Conservation (phyloP, 2,329 filamentous ascomycete species). For the Fusarium torulosum region DNA sequence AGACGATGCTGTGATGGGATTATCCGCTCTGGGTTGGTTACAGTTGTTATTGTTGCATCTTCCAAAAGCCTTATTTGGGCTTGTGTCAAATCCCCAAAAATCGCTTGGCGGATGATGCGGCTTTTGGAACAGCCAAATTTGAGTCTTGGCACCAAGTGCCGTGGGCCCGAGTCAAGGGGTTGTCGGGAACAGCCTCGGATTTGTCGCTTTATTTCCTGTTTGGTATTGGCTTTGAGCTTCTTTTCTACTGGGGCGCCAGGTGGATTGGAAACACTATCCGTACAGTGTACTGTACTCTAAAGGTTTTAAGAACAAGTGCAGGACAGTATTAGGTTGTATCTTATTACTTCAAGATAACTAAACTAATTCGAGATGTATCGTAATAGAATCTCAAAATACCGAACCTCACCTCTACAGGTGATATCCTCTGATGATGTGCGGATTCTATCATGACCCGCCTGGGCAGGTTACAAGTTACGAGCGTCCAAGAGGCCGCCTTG, state of each 20-base stretch:
- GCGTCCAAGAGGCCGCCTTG: slow-evolving; percentile 2
- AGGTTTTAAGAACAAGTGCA: neutral
- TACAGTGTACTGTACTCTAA: neutral
- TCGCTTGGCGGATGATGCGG: slow-evolving; percentile 47
- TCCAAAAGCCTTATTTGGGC: slow-evolving; percentile 16
- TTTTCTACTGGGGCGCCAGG: slow-evolving; percentile 8
- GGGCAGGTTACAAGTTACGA: slow-evolving; percentile 6
- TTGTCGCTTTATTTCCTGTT: slow-evolving; percentile 6
- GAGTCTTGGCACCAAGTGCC: slow-evolving; percentile 49
- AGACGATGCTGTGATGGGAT: neutral
- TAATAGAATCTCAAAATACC: too few relatives aligned
- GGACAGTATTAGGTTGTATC: neutral
- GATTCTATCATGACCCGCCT: too few relatives aligned
- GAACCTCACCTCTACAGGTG: too few relatives aligned
- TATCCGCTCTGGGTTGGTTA: neutral
- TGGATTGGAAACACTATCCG: neutral
- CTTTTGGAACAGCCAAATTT: slow-evolving; percentile 42
- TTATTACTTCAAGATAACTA: neutral
- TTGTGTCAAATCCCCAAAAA: slow-evolving; percentile 6
- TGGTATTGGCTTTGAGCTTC: slow-evolving; percentile 1
- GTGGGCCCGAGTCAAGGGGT: slow-evolving; percentile 46
- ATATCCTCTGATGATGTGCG: too few relatives aligned
- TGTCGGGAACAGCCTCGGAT: slow-evolving; percentile 36
- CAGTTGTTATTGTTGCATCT: neutral
- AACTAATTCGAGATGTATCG: too few relatives aligned